These are phyloP conservation scores for Cyberlindnera americana DNA, from an alignment of 805 yeast species.

Conservation along the genomic window DNA sequence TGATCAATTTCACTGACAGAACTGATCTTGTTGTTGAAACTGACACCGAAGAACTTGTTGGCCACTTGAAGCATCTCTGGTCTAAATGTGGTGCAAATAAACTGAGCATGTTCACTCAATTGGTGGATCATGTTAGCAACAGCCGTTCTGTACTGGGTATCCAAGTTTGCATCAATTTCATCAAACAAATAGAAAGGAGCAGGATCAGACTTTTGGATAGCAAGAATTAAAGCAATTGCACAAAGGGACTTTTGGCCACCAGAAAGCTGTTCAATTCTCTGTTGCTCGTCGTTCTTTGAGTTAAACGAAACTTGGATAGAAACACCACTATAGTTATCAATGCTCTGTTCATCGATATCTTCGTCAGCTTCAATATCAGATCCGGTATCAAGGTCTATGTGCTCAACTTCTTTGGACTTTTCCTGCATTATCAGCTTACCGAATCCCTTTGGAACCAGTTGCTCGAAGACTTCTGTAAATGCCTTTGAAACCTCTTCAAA, in stretches of 20 bases:
- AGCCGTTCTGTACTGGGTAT: constrained; percentile 83
- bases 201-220: constrained; percentile 93
- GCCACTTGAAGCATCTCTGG: constrained; percentile 90
- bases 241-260: constrained; percentile 98
- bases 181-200: constrained; percentile 96
- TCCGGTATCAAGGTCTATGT: constrained; percentile 24
- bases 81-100: constrained; percentile 93
- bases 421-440: constrained; percentile 67
- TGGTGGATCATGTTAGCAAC: constrained; percentile 74
- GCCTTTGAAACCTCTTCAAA: constrained; percentile 72
- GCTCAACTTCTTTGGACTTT: constrained; percentile 9
- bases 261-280: constrained; percentile 82
- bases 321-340: constrained; percentile 71
- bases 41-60: constrained; percentile 83
- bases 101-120: constrained; percentile 72
- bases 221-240: constrained; percentile 89
- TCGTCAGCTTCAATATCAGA: constrained; percentile 24
- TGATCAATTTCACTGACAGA: constrained; percentile 66
- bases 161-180: constrained; percentile 95
- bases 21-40: constrained; percentile 78
- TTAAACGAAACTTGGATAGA: constrained; percentile 87
- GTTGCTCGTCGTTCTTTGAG: constrained; percentile 80
- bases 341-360: constrained; percentile 18
- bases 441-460: constrained; percentile 77
- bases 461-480: constrained; percentile 71